Evolutionary conservation across 2,329 filamentous ascomycete genomes (phyloP).

Genomic region (Cladophialophora bantiana): DNA sequence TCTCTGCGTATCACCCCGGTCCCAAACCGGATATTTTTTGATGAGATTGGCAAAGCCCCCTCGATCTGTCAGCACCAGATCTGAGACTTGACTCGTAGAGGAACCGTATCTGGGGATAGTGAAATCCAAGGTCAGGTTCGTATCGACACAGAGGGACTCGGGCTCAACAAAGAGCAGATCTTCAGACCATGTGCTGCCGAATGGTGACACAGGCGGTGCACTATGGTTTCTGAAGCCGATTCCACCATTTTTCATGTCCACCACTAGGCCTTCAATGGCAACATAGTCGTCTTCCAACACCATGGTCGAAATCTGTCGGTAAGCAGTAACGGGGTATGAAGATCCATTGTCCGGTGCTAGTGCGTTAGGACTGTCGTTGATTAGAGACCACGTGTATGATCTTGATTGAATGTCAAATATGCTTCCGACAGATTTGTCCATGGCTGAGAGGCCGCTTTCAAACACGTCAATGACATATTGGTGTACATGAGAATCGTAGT

Average conservation of each 20-base stretch:
- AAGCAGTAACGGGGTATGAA: conserved; percentile 35
- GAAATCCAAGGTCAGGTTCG: conserved; percentile 52
- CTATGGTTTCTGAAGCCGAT: conserved; percentile 56
- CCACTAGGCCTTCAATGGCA: conserved; percentile 46
- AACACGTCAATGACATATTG: conserved; percentile 47
- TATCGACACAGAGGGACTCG: conserved; percentile 53
- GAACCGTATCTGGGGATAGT: conserved; percentile 37
- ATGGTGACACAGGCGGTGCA: conserved; percentile 50
- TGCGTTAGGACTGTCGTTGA: conserved; percentile 1
- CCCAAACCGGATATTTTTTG: conserved; percentile 9
- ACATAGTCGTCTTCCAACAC: conserved; percentile 45
- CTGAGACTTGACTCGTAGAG: neutral
- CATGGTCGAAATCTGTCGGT: conserved; percentile 42
- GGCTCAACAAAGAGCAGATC: conserved; percentile 59
- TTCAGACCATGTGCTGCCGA: conserved; percentile 55
- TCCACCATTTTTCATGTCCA: conserved; percentile 51
- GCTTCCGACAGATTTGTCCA: conserved; percentile 48
- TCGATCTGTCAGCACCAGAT: conserved; percentile 43
- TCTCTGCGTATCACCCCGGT: conserved; percentile 5
- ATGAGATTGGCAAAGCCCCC: conserved; percentile 50
- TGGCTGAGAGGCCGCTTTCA: conserved; percentile 46
- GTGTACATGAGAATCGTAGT: conserved; percentile 47
- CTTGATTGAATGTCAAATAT: conserved; percentile 54
- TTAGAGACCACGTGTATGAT: conserved; percentile 37
- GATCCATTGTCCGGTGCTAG: conserved; percentile 1